phyloP scores from a whole-genome alignment of 179 eudicot genomes.

The Spergularia azorica region DNA sequence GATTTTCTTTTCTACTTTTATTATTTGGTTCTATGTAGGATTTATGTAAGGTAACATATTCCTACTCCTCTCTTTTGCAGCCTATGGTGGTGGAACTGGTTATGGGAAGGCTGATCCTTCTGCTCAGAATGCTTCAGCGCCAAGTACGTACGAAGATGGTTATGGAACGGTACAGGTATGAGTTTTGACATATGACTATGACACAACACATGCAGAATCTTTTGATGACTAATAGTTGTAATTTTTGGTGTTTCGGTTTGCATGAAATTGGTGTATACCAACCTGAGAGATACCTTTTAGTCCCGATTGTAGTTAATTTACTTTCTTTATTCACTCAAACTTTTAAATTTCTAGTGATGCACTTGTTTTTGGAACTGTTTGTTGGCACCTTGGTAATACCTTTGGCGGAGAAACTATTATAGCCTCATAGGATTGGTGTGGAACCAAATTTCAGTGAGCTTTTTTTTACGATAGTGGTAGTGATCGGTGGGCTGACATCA shows the following conservation, averaged over 20 bases:
- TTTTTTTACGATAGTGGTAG: too few relatives aligned
- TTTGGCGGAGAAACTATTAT: too few relatives aligned
- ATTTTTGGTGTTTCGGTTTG: not conserved
- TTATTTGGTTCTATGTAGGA: not conserved
- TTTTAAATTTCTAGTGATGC: not conserved
- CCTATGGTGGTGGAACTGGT: slow-evolving; percentile 59
- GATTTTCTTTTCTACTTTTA: not conserved
- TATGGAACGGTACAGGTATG: slow-evolving; percentile 70
- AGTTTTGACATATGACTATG: not conserved
- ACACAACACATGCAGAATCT: not conserved
- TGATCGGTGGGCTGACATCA: too few relatives aligned
- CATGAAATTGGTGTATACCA: slow-evolving; percentile 1
- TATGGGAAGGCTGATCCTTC: slow-evolving; percentile 56
- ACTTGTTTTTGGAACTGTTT: not conserved
- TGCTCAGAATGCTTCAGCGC: slow-evolving; percentile 55
- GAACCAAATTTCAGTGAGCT: too few relatives aligned
- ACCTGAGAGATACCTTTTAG: not conserved
- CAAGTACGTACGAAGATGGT: slow-evolving; percentile 47
- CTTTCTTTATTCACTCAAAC: not conserved
- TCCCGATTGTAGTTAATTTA: not conserved
- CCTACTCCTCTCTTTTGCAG: slow-evolving; percentile 33
- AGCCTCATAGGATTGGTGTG: too few relatives aligned
- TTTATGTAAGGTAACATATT: too few relatives aligned
- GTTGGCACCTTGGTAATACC: too few relatives aligned
- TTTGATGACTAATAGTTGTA: not conserved